Base-by-base conservation (phyloP, 2,329 filamentous ascomycete species). In the Rutstroemia sp. region DNA sequence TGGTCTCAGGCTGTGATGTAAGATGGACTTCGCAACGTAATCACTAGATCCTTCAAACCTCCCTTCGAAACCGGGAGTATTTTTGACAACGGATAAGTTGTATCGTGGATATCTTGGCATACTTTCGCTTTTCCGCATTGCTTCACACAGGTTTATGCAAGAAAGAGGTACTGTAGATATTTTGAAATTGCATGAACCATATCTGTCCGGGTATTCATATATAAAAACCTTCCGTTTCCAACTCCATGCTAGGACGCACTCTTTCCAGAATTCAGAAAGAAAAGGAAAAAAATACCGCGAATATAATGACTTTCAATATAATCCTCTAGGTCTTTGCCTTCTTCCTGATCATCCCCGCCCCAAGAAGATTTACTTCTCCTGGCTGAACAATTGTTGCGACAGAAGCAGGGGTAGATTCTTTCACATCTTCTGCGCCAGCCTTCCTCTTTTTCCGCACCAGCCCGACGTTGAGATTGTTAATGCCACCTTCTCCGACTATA, bases 361-460 rank as follows among this genome's bases (percentile, higher is more conserved):
- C 68, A 17, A 84, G 70, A 9, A 82, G 71, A 66, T 83, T 83
- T 8, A 75, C 71, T 14, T 61, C 38, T 6, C 60, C 58, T 8
- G 48, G 42, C 9, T 44, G 51, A 27, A 51, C 52, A 47, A n/a
- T 12, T 48, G 50, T 46, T 1, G 47, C 34, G 25, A 58, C 58
- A 14, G 42, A 9, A 8, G 38, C 46, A n/a, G 58, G 46, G 12
- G 19, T 40, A n/a, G 49, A 38, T 30, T 48, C 30, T 47, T 53
- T 57, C 25, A 57, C 40, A 14, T 58, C 54, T 5, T 62, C 61
- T 14, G 60, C 54, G 27, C 57, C 61, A 2, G 63, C 66, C 63
- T 78, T 80, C 36, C 71, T 71, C 69, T 79, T 83, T 69, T 78
- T 83, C 56, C 76, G 72, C 42, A 82, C 71, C 12, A 78, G 61